A percentile compares a stretch with the other conserved stretches of the same genome.
These are phyloP conservation scores for Alnus glutinosa DNA, from an alignment of 306 rosid genomes.

Conservation along the genomic window DNA sequence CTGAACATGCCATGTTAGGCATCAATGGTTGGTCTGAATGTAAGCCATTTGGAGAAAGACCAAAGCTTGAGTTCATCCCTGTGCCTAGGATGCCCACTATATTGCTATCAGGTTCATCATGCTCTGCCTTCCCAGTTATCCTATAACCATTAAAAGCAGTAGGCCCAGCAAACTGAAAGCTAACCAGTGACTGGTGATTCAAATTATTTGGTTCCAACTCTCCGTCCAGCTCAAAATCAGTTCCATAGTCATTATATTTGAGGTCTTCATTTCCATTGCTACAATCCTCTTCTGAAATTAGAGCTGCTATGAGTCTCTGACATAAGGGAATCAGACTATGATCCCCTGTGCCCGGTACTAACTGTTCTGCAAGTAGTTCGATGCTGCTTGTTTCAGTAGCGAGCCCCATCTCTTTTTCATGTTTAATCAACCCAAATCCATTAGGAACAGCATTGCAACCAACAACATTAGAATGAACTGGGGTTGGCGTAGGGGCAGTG, in stretches of 20 bases:
- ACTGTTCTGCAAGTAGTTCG: conserved; percentile 47
- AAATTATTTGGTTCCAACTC: conserved; percentile 57
- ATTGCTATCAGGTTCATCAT: conserved; percentile 56
- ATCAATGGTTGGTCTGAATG: conserved; percentile 49
- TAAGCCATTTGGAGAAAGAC: conserved; percentile 58
- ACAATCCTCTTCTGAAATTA: conserved; percentile 85
- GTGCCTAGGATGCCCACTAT: conserved; percentile 40
- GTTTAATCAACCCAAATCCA: conserved; percentile 48
- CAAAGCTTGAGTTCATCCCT: conserved; percentile 47
- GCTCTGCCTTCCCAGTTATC: conserved; percentile 46
- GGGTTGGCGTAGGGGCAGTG: conserved; percentile 36
- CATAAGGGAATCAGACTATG: conserved; percentile 67
- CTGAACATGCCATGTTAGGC: conserved; percentile 58
- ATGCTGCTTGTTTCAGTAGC: conserved; percentile 37
- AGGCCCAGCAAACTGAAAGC: conserved; percentile 63
- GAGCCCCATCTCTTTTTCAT: conserved; percentile 40
- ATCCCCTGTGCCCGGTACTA: conserved; percentile 51
- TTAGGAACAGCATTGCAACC: conserved; percentile 47
- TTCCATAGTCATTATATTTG: conserved; percentile 52
- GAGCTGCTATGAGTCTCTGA: conserved; percentile 85
- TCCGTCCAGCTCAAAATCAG: conserved; percentile 66
- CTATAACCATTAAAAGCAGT: conserved; percentile 65
- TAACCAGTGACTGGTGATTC: conserved; percentile 44
- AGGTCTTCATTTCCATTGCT: conserved; percentile 59
- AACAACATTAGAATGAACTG: conserved; percentile 48